phyloP scores from a whole-genome alignment of 345 rosid species.

The Dovyalis caffra region DNA sequence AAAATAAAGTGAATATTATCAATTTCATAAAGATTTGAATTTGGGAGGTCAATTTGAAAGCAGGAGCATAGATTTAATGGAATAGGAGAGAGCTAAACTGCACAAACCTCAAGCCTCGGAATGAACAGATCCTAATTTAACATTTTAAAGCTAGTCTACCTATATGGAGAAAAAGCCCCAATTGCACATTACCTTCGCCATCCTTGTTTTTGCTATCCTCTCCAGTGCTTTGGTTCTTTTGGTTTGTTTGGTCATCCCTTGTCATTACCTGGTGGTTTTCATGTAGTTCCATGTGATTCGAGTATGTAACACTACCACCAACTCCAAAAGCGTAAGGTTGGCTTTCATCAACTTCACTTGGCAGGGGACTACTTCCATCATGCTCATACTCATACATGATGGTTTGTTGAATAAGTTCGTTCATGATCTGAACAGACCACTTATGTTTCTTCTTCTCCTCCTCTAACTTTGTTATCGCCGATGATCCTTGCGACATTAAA shows the following conservation, averaged over 20 bases:
- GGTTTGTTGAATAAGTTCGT: conserved; percentile 25
- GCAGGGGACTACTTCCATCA: conserved; percentile 22
- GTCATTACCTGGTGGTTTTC: no score
- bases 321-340: no score
- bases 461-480: conserved; percentile 25
- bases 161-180: background rate
- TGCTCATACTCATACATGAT: conserved; percentile 16
- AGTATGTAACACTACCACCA: no score
- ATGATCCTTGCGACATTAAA: conserved; percentile 29
- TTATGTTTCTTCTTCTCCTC: conserved; percentile 40
- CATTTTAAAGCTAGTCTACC: background rate
- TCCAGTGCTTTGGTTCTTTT: no score
- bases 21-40: background rate
- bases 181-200: background rate
- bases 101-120: background rate
- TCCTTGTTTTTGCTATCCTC: background rate
- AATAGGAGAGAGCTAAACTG: background rate
- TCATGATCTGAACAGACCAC: conserved; percentile 49
- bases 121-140: background rate
- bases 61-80: background rate
- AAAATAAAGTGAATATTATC: background rate
- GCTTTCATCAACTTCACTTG: no score
- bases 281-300: no score
- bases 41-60: background rate
- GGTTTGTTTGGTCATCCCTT: no score